Evolutionary conservation across 1,284 basidiomycete species (phyloP).

Genomic region (Anthracocystis setariae): DNA sequence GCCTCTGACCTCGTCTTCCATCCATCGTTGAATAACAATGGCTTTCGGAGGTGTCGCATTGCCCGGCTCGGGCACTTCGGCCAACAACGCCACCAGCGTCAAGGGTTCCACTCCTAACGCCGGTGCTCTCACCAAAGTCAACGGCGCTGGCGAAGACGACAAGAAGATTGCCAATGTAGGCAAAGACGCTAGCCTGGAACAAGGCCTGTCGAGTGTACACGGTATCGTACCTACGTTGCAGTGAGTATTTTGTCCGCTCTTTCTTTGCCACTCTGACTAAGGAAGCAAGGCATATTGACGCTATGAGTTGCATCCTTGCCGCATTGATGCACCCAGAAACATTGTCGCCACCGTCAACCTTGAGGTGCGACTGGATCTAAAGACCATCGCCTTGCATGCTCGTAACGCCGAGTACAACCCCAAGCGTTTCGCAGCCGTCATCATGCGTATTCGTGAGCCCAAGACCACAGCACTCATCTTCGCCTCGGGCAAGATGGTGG

Average conservation of each 20-base stretch:
- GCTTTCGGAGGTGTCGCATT: slow-evolving; percentile 52
- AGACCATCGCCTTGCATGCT: slow-evolving; percentile 97
- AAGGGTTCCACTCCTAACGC: slow-evolving; percentile 22
- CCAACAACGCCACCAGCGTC: slow-evolving; percentile 30
- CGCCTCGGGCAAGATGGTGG: slow-evolving; percentile 99
- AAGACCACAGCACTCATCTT: slow-evolving; percentile 99
- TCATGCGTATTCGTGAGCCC: slow-evolving; percentile 99
- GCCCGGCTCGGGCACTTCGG: slow-evolving; percentile 41
- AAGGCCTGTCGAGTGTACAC: slow-evolving; percentile 64
- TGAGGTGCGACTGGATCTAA: slow-evolving; percentile 94
- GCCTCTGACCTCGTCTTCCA: background rate
- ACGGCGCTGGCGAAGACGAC: slow-evolving; percentile 34
- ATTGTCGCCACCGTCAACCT: slow-evolving; percentile 99
- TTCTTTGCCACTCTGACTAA: slow-evolving; percentile 6
- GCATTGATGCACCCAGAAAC: slow-evolving; percentile 72
- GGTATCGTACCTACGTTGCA: slow-evolving; percentile 69
- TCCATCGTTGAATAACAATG: slow-evolving; percentile 19
- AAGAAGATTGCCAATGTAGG: slow-evolving; percentile 32
- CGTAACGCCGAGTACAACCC: slow-evolving; percentile 99
- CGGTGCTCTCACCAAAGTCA: slow-evolving; percentile 28
- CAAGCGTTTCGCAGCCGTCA: slow-evolving; percentile 99
- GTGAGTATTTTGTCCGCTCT: slow-evolving; percentile 57
- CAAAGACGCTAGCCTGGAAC: slow-evolving; percentile 50
- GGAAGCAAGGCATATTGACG: slow-evolving; percentile 29
- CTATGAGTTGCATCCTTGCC: slow-evolving; percentile 5